A percentile compares a stretch with the other conserved stretches of the same genome.
These are phyloP conservation scores for Stereum hirsutum DNA, from an alignment of 1,284 basidiomycete genomes.

Conservation along the genomic window DNA sequence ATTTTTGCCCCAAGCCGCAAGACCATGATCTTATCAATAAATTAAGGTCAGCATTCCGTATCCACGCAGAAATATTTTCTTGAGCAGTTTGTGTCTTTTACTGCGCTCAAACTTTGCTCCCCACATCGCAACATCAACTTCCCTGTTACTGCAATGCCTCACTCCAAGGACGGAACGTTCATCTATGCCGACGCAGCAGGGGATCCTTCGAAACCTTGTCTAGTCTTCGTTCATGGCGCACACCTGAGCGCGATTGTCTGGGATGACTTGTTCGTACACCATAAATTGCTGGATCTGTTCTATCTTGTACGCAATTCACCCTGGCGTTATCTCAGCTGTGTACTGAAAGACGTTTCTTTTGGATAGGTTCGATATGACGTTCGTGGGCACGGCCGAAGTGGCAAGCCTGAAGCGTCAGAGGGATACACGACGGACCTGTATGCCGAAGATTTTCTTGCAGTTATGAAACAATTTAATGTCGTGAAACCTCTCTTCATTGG, in stretches of 20 bases:
- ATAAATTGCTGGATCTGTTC: background rate
- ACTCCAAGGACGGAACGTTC: background rate
- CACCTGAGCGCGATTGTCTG: background rate
- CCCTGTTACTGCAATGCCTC: too few relatives aligned
- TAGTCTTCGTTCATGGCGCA: background rate
- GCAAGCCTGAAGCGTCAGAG: conserved; percentile 8
- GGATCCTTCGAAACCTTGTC: background rate
- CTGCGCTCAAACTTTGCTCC: too few relatives aligned
- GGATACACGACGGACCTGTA: conserved; percentile 8
- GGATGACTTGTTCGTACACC: background rate
- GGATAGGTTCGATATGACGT: conserved; percentile 14
- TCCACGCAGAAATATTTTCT: too few relatives aligned
- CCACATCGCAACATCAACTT: too few relatives aligned
- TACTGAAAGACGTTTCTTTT: background rate
- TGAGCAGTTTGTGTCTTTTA: too few relatives aligned
- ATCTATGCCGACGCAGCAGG: background rate
- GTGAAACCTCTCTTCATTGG: conserved; percentile 8
- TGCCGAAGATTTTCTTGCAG: conserved; percentile 13
- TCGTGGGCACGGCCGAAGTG: conserved; percentile 16
- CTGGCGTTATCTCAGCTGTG: background rate
- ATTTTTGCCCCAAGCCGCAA: too few relatives aligned
- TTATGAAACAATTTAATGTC: conserved; percentile 10
- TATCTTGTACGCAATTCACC: background rate
- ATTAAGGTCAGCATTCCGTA: too few relatives aligned
- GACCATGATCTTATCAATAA: too few relatives aligned